Evolutionary conservation across 2,329 filamentous ascomycete genomes (phyloP), one percentile per base, ranked within the genome.

Genomic region (Cadophora luteo-olivacea): DNA sequence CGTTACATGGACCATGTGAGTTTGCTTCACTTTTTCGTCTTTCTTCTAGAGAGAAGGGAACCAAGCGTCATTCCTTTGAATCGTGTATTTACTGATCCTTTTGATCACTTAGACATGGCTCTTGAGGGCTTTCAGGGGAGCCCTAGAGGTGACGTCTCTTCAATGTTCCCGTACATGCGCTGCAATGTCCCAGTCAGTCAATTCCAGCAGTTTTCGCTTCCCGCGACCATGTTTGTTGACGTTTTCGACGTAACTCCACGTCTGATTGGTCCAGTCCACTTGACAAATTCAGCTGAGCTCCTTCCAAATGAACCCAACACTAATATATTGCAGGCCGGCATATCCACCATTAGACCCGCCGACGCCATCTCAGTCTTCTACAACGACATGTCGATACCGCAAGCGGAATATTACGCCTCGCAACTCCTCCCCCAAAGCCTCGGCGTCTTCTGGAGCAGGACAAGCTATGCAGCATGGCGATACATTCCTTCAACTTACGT

Each of bases 301-400:
- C 51, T 7, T 45, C 3, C 49, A 54, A 61, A 38, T 36, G 54
- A 61, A 29, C 12, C 52, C 41, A 12, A 49, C 22, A 52, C 68
- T 71, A 54, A 71, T 65, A 48, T 1, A 5, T 36, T 14, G 7
- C 29, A 72, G 78, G 76, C 8, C 71, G 80, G 72, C 68, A 79
- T 65, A 75, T 77, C 52, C 68, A 73, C 64, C 74, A 78, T 24
- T 78, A 77, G 22, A 76, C 79, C 54, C 54, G 60, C n/a, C 79
- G 78, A 78, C 71, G 75, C 22, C 67, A 76, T 29, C 75, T 78
- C 65, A 70, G 69, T 81, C 3, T 82, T 83, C 70, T 84, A 83
- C 70, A 81, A 82, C 70, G 82, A 84, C 69, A 55, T 83, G 9
- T 75, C 81, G 0, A 70, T 61, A 1, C 76, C 78, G 3, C 81